Conservation (phyloP, 441 rosid species). For the Gossypium gossypioides region DNA sequence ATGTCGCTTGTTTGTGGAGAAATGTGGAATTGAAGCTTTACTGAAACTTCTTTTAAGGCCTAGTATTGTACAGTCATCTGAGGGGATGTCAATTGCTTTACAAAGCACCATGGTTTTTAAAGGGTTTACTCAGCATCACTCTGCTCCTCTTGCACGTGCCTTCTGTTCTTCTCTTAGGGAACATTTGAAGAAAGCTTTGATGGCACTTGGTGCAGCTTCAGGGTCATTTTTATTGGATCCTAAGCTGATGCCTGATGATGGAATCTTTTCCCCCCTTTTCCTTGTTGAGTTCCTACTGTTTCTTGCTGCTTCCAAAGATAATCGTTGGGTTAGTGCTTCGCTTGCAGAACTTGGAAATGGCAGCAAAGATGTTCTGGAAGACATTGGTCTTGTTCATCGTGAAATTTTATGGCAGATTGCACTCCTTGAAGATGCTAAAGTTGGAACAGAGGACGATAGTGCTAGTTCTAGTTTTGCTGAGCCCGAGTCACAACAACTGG, state of each 20-base stretch:
- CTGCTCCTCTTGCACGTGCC: constrained; percentile 80
- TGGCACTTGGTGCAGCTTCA: constrained; percentile 43
- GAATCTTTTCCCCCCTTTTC: constrained; percentile 72
- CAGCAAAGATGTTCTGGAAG: constrained; percentile 81
- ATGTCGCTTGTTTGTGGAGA: constrained; percentile 89
- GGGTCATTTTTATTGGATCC: constrained; percentile 76
- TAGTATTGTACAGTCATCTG: constrained; percentile 85
- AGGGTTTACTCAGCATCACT: constrained; percentile 92
- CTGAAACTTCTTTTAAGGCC: constrained; percentile 81
- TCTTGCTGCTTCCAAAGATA: constrained; percentile 93
- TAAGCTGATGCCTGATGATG: constrained; percentile 41
- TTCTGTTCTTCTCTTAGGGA: constrained; percentile 79
- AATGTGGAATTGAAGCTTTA: constrained; percentile 85
- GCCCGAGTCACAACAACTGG: constrained; percentile 40
- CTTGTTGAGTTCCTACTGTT: constrained; percentile 88
- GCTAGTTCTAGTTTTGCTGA: constrained; percentile 34
- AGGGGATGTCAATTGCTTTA: constrained; percentile 91
- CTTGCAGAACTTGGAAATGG: constrained; percentile 78
- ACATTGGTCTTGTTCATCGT: constrained; percentile 75
- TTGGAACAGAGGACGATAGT: constrained; percentile 46
- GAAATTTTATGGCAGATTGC: constrained; percentile 92
- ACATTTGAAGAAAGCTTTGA: constrained; percentile 62
- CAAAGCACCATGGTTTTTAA: constrained; percentile 98
- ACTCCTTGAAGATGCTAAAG: constrained; percentile 68
- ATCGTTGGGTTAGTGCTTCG: constrained; percentile 91